These are phyloP conservation scores for Eutrema salsugineum DNA, from an alignment of 441 rosid species.

Conservation along the genomic window DNA sequence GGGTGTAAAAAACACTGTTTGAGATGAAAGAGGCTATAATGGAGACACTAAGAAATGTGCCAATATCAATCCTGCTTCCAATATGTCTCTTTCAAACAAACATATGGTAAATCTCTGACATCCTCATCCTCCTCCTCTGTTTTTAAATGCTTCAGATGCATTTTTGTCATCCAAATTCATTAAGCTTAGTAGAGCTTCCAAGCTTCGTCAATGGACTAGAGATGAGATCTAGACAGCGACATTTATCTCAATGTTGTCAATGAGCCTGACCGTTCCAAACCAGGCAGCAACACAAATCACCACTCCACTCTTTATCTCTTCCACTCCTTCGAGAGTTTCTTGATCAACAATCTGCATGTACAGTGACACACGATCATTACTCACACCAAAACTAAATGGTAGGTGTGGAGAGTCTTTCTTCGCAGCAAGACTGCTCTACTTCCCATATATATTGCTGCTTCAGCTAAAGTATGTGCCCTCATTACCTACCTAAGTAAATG, in stretches of 20 bases:
- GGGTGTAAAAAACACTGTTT: background rate
- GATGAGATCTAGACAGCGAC: background rate
- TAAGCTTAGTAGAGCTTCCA: background rate
- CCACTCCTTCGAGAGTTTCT: constrained; percentile 57
- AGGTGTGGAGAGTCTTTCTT: background rate
- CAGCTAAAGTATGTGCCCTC: background rate
- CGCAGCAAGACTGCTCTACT: background rate
- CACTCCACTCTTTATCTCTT: constrained; percentile 52
- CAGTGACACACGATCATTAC: background rate
- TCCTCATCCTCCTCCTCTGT: background rate
- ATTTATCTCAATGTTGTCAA: constrained; percentile 77
- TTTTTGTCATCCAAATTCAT: background rate
- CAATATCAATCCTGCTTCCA: background rate
- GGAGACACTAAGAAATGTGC: background rate
- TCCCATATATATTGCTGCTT: background rate
- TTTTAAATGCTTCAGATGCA: background rate
- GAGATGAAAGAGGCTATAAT: background rate
- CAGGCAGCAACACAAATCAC: constrained; percentile 78
- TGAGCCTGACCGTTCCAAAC: constrained; percentile 81
- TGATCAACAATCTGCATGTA: constrained; percentile 64
- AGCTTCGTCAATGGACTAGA: background rate
- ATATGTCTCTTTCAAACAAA: background rate
- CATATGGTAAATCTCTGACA: background rate
- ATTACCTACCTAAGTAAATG: background rate
- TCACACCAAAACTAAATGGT: background rate